Percentiles rank a stretch among this genome's conserved stretches.
phyloP scores from a whole-genome alignment of 148 eudicot genomes.

The Fallopia convolvulus region DNA sequence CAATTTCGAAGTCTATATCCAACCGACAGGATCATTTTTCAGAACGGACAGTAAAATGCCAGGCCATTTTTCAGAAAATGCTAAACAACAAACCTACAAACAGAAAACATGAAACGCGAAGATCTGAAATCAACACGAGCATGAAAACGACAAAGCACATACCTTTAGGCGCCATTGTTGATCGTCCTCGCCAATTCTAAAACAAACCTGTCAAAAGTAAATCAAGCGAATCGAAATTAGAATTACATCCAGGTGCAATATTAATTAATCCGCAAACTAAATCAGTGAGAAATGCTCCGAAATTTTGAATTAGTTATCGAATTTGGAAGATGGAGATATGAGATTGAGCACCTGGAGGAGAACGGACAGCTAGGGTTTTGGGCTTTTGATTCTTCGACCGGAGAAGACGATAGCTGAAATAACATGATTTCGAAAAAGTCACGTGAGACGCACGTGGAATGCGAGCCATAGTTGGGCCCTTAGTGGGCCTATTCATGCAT shows the following conservation, averaged over 20 bases:
- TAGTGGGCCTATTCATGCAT: not conserved
- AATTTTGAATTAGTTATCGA: not conserved
- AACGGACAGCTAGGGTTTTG: not conserved
- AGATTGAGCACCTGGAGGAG: not conserved
- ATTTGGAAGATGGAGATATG: not conserved
- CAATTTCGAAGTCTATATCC: not conserved
- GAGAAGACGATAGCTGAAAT: not conserved
- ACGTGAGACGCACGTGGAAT: not conserved
- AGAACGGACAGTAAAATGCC: not conserved
- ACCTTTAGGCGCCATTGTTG: slow-evolving; percentile 10
- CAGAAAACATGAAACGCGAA: not conserved
- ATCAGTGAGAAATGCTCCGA: not conserved
- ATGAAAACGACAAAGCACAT: not conserved
- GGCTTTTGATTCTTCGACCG: not conserved
- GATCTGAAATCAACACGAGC: not conserved
- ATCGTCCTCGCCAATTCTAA: not conserved
- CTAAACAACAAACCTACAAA: not conserved
- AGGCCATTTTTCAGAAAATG: not conserved
- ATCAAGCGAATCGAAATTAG: not conserved
- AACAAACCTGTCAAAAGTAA: not conserved
- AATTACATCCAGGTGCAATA: not conserved
- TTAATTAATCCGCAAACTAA: not conserved
- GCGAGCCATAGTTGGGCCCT: not conserved
- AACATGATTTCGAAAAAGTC: not conserved
- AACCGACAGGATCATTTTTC: not conserved